Conservation (phyloP, 2,329 filamentous ascomycete species). For the Pezicula carpinea region DNA sequence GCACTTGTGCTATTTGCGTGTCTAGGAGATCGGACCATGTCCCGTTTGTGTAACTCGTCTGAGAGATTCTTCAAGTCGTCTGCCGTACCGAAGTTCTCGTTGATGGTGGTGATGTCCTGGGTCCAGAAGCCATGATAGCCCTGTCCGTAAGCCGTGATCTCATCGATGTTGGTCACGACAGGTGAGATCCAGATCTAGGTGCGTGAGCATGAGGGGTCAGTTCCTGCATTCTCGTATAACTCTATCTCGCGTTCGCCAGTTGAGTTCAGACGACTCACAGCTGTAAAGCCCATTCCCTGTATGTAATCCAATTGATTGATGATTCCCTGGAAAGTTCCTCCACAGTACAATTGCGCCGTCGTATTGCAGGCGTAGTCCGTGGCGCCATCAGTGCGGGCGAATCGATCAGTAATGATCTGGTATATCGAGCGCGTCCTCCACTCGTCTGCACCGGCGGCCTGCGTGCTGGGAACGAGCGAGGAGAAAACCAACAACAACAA, state of each 20-base stretch:
- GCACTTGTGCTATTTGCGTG: not conserved
- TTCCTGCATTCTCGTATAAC: not conserved
- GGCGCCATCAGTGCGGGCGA: constrained; percentile 32
- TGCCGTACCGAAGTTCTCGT: constrained; percentile 53
- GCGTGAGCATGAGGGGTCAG: not conserved
- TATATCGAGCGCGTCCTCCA: constrained; percentile 37
- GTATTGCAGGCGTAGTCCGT: constrained; percentile 2
- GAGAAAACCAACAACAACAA: not conserved
- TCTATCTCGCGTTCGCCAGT: not conserved
- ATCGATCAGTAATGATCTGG: constrained; percentile 39
- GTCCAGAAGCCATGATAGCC: constrained; percentile 42
- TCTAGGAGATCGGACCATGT: constrained; percentile 32
- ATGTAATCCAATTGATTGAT: constrained; percentile 42
- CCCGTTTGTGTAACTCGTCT: constrained; percentile 46
- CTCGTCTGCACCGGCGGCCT: constrained; percentile 7
- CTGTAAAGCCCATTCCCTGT: constrained; percentile 33
- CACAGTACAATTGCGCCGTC: constrained; percentile 36
- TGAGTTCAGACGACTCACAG: constrained; percentile 13
- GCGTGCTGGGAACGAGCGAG: not conserved
- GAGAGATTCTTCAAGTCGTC: constrained; percentile 55
- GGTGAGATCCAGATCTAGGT: constrained; percentile 36
- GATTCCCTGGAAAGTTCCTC: constrained; percentile 41
- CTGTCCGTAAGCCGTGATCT: constrained; percentile 32
- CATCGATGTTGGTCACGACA: constrained; percentile 33
- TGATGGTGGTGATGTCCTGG: constrained; percentile 43